These are phyloP conservation scores for Chlamydomonas urium DNA, from an alignment of 139 green algal species.

Conservation along the genomic window DNA sequence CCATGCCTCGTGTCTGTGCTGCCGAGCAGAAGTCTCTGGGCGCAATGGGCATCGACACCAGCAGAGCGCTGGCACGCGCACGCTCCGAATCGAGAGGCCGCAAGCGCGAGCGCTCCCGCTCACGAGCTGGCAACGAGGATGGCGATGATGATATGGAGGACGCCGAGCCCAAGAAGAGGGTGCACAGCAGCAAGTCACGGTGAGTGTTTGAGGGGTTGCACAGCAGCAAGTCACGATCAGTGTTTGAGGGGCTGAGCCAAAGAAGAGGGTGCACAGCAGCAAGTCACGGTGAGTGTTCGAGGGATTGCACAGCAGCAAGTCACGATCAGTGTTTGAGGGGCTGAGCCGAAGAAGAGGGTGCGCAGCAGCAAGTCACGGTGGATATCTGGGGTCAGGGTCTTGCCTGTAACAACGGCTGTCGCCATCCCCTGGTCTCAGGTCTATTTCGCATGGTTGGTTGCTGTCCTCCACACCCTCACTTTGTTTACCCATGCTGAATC, in stretches of 20 bases:
- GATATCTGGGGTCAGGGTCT: too few species aligned
- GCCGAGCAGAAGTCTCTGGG: constrained; percentile 45
- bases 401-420: too few species aligned
- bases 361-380: not conserved
- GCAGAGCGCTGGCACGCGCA: constrained; percentile 59
- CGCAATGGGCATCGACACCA: constrained; percentile 83
- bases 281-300: constrained; percentile 2
- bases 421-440: too few species aligned
- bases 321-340: too few species aligned
- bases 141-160: constrained; percentile 42
- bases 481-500: not conserved
- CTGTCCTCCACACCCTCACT: not conserved
- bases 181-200: constrained; percentile 79
- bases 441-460: too few species aligned
- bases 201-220: constrained; percentile 16
- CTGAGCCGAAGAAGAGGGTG: not conserved
- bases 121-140: constrained; percentile 10
- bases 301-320: too few species aligned
- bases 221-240: constrained; percentile 3
- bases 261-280: not conserved
- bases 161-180: constrained; percentile 66
- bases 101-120: constrained; percentile 63
- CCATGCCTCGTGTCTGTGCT: too few species aligned
- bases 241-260: not conserved
- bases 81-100: constrained; percentile 57